These are phyloP conservation scores for Aspergillus tamarii DNA, from an alignment of 2,329 filamentous ascomycete species.

Conservation along the genomic window DNA sequence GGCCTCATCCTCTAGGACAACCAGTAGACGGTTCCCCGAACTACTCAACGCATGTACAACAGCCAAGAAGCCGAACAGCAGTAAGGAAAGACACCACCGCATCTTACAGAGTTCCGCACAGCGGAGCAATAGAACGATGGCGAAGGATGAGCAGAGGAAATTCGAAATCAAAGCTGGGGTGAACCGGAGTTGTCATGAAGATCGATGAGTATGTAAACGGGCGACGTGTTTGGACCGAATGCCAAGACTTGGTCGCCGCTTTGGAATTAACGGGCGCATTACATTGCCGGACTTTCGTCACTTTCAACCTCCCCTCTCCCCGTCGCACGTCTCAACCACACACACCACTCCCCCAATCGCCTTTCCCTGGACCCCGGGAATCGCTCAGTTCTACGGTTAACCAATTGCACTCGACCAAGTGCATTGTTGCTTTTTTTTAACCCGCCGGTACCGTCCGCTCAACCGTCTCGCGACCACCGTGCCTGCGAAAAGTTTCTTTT, in stretches of 20 bases:
- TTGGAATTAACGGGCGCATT: slow-evolving; percentile 23
- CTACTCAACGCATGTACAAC: slow-evolving; percentile 72
- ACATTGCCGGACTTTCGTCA: slow-evolving; percentile 34
- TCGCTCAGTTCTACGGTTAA: not conserved
- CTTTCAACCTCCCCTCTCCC: slow-evolving; percentile 31
- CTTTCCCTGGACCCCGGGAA: slow-evolving; percentile 4
- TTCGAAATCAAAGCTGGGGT: not conserved
- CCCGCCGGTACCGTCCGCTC: not conserved
- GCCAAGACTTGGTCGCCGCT: slow-evolving; percentile 42
- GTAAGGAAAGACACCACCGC: slow-evolving; percentile 73
- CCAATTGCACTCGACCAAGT: not conserved
- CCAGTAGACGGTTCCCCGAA: slow-evolving; percentile 77
- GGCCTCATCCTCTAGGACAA: slow-evolving; percentile 78
- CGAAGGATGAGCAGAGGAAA: slow-evolving; percentile 16
- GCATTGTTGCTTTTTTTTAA: not conserved
- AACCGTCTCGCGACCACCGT: slow-evolving; percentile 4
- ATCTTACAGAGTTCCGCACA: slow-evolving; percentile 57
- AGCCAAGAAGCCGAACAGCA: slow-evolving; percentile 64
- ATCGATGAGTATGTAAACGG: slow-evolving; percentile 33
- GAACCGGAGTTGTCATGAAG: slow-evolving; percentile 9
- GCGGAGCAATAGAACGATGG: slow-evolving; percentile 31
- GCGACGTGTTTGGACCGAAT: slow-evolving; percentile 48
- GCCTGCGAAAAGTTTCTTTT: slow-evolving; percentile 27
- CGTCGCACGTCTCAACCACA: slow-evolving; percentile 9
- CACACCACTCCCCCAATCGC: slow-evolving; percentile 13